Evolutionary conservation across 345 rosid genomes (phyloP), one percentile per base, ranked within the genome.

Genomic region (Camelina laxa): DNA sequence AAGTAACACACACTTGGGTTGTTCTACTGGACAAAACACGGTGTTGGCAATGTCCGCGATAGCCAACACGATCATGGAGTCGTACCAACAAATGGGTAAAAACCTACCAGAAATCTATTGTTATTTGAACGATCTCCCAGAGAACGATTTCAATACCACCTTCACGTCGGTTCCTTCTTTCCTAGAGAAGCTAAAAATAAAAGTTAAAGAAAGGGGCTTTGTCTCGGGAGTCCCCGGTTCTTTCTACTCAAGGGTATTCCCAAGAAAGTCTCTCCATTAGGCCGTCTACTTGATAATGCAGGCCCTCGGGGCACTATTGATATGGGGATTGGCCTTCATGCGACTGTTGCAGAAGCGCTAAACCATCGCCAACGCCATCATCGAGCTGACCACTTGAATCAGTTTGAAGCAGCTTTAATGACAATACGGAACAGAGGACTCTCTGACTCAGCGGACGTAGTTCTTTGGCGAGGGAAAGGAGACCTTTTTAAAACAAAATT

Each of bases 1-100:
- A 77, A 21, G 60, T 79, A 31, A 81, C 83, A 1, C 83, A 1
- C 85, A 85, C 41, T 57, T 85, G 50, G 88, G 86, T 30, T 85
- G 86, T 35, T 77, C 86, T 58, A 80, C 88, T 9, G 87, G 85
- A 53, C 70, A 78, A 48, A 85, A 79, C 55, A 69, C 69, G 1
- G 19, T 72, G 4, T 39, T 72, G n/a, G 53, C 31, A 21, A 61
- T 72, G 61, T 62, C 62, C 81, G 2, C 15, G n/a, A 56, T 74
- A 3, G 21, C 71, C 12, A 62, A 80, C 8, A 49, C 41, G 0
- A 17, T 78, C 17, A 50, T 35, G 1, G 47, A 9, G 9, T 11
- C 67, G 0, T 74, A 66, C 39, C 59, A 39, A 19, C 10, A 60
- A 41, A 6, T 13, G 39, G 9, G 48, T 5, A 27, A 9, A 4